Conservation (phyloP, 106 monocot genomes). For the Dendrobium huoshanense region DNA sequence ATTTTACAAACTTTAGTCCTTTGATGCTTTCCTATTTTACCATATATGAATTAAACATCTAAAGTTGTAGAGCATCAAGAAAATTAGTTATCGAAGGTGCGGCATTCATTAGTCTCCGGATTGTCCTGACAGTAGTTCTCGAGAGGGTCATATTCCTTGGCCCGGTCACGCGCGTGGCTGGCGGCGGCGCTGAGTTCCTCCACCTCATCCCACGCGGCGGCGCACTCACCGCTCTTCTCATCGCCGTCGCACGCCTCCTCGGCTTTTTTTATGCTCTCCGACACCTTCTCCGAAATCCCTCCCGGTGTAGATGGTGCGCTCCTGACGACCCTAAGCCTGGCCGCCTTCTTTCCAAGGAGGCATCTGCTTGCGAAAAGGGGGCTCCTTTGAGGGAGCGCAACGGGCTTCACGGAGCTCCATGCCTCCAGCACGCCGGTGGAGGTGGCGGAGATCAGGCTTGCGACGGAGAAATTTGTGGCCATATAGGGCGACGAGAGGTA, state of each 20-base stretch:
- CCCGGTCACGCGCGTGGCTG: constrained; percentile 73
- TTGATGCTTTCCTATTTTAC: too few relatives aligned
- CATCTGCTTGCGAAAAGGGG: not conserved
- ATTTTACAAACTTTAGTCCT: too few relatives aligned
- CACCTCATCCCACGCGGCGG: constrained; percentile 94
- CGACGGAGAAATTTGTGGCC: constrained; percentile 11
- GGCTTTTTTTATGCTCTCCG: constrained; percentile 82
- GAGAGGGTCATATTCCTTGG: constrained; percentile 73
- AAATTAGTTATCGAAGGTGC: constrained; percentile 3
- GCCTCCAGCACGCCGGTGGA: not conserved
- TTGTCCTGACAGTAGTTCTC: constrained; percentile 92
- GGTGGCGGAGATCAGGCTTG: constrained; percentile 16
- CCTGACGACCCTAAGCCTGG: not conserved
- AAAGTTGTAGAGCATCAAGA: too few relatives aligned
- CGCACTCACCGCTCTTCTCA: constrained; percentile 64
- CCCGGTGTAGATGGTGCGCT: constrained; percentile 55
- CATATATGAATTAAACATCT: too few relatives aligned
- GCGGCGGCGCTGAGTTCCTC: constrained; percentile 96
- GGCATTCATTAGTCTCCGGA: constrained; percentile 40
- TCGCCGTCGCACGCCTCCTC: constrained; percentile 60
- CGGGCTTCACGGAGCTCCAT: not conserved
- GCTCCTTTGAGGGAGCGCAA: not conserved
- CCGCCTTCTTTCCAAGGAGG: not conserved
- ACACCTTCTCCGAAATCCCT: constrained; percentile 55
- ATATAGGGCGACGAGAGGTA: constrained; percentile 32